Percentiles rank a stretch among this genome's conserved stretches.
phyloP scores from a whole-genome alignment of 192 early-diverging fungal species.

The Podila epicladia region DNA sequence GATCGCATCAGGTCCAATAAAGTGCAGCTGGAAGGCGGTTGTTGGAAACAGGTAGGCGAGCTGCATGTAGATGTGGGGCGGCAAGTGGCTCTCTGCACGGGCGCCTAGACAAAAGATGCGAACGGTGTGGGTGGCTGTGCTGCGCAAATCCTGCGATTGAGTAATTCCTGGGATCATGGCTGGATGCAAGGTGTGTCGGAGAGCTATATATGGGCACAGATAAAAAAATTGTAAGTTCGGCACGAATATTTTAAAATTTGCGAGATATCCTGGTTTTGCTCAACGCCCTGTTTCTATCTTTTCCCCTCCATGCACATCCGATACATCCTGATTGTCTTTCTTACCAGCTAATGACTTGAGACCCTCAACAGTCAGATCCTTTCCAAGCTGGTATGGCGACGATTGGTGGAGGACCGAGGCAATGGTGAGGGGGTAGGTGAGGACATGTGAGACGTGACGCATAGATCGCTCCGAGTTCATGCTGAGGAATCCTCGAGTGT shows the following conservation, averaged over 20 bases:
- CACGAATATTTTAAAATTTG: not conserved
- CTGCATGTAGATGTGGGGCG: conserved; percentile 80
- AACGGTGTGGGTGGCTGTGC: conserved; percentile 58
- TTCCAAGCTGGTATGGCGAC: conserved; percentile 71
- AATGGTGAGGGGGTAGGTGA: conserved; percentile 84
- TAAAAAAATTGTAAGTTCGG: not conserved
- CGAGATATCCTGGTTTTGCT: too few species aligned
- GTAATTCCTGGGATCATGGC: conserved; percentile 43
- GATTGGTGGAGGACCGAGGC: conserved; percentile 76
- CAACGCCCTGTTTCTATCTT: too few species aligned
- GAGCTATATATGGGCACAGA: conserved; percentile 18
- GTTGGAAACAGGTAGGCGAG: conserved; percentile 76
- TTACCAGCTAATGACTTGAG: conserved; percentile 76
- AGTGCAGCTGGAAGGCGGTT: conserved; percentile 80
- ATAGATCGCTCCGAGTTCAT: conserved; percentile 75
- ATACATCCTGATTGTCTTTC: conserved; percentile 1
- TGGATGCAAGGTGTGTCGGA: conserved; percentile 49
- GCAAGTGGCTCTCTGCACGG: conserved; percentile 78
- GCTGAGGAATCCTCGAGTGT: conserved; percentile 80
- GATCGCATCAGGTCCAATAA: conserved; percentile 81
- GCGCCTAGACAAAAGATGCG: conserved; percentile 77
- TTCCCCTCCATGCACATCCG: too few species aligned
- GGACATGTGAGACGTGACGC: conserved; percentile 81
- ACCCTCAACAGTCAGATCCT: conserved; percentile 76
- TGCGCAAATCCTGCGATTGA: conserved; percentile 35